Evolutionary conservation across 2,329 filamentous ascomycete species (phyloP).

Genomic region (Talaromyces sp.): DNA sequence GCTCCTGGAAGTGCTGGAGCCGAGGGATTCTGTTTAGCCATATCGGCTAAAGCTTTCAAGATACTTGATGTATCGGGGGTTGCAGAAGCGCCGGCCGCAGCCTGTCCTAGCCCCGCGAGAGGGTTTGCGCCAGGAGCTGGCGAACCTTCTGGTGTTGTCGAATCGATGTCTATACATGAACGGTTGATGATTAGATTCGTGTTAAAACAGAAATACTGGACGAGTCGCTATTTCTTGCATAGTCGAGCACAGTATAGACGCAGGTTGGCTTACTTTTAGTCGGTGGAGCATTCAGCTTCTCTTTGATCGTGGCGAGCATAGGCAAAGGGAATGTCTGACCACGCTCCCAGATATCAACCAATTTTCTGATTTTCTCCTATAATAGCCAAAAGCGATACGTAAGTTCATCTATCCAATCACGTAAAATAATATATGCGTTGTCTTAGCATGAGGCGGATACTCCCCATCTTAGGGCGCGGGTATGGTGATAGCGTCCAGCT

Average conservation of each 20-base stretch:
- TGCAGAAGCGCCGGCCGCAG: constrained; percentile 29
- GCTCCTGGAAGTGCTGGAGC: constrained; percentile 41
- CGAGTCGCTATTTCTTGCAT: background rate
- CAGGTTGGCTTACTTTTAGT: constrained; percentile 58
- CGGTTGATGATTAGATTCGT: background rate
- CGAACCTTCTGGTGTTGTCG: constrained; percentile 64
- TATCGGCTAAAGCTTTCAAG: constrained; percentile 73
- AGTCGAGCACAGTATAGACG: background rate
- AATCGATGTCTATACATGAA: constrained; percentile 52
- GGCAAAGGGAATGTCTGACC: constrained; percentile 80
- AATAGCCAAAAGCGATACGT: constrained; percentile 46
- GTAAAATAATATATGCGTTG: constrained; percentile 3
- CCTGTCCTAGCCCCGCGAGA: constrained; percentile 33
- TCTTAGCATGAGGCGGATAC: constrained; percentile 14
- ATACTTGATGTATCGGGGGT: constrained; percentile 62
- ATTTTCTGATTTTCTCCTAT: constrained; percentile 93
- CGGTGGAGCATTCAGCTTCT: constrained; percentile 64
- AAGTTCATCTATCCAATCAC: constrained; percentile 43
- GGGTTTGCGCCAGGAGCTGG: constrained; percentile 45
- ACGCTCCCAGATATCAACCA: constrained; percentile 97
- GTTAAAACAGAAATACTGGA: background rate
- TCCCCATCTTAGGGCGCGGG: constrained; percentile 17
- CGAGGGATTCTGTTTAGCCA: constrained; percentile 69
- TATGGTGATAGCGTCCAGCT: constrained; percentile 27
- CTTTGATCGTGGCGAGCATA: constrained; percentile 79